These are phyloP conservation scores for Sordaria brevicollis DNA, from an alignment of 495 filamentous ascomycete genomes.

Conservation along the genomic window DNA sequence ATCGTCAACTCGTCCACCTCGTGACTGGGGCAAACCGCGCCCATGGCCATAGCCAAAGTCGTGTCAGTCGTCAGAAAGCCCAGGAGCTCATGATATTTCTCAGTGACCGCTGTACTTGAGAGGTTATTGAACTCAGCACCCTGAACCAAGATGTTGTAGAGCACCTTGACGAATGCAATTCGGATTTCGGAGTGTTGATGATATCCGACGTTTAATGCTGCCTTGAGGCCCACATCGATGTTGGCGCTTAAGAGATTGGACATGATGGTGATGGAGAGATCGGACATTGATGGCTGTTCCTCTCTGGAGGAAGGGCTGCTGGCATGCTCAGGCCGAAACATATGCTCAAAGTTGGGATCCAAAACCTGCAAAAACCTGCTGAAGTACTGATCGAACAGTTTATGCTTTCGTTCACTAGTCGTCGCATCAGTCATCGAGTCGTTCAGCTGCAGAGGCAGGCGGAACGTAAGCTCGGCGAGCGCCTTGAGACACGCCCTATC, in stretches of 20 bases:
- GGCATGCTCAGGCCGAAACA: conserved; percentile 28
- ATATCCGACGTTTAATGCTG: conserved; percentile 54
- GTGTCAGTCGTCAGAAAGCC: conserved; percentile 50
- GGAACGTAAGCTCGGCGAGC: conserved; percentile 51
- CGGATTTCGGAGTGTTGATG: conserved; percentile 56
- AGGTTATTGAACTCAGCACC: conserved; percentile 57
- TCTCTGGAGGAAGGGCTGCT: conserved; percentile 27
- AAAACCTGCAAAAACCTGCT: conserved; percentile 51
- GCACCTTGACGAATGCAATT: conserved; percentile 56
- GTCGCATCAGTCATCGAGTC: conserved; percentile 51
- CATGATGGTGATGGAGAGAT: conserved; percentile 52
- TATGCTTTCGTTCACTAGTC: conserved; percentile 49
- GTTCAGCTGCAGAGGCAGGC: conserved; percentile 51
- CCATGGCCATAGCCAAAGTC: conserved; percentile 48
- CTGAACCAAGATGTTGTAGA: conserved; percentile 57
- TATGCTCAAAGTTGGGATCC: conserved; percentile 41
- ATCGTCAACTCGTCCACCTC: conserved; percentile 58
- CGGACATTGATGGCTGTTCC: conserved; percentile 38
- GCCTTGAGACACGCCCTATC: conserved; percentile 52
- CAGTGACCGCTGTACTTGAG: conserved; percentile 51
- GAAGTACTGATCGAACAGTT: conserved; percentile 61
- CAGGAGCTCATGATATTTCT: conserved; percentile 53
- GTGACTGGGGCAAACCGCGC: conserved; percentile 50
- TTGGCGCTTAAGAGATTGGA: conserved; percentile 59
- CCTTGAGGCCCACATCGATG: conserved; percentile 57